Percentiles rank a stretch among this genome's conserved stretches.
Conservation (phyloP, 2,329 filamentous ascomycete genomes). For the Cladophialophora chaetospira region DNA sequence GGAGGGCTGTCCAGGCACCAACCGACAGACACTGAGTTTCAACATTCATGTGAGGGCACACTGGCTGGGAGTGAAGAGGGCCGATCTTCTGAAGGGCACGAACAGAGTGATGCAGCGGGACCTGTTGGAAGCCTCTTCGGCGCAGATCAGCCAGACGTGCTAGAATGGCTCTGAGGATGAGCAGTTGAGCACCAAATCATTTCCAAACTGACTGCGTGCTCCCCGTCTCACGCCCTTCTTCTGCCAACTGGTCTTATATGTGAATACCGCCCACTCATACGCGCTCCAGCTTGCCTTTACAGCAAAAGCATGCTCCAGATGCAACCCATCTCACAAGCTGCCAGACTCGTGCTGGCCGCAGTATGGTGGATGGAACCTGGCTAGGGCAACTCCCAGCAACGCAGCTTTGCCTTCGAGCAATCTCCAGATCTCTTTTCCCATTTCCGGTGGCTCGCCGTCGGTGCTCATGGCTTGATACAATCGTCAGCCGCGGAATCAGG, state of each 20-base stretch:
- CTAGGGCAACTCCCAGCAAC: background rate
- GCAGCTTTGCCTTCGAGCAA: background rate
- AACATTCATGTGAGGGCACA: no score
- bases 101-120: no score
- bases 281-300: background rate
- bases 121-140: background rate
- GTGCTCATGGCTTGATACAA: no score
- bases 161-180: background rate
- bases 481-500: no score
- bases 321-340: background rate
- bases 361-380: background rate
- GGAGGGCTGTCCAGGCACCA: no score
- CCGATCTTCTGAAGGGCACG: no score
- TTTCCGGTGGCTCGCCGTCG: background rate
- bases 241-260: background rate
- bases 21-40: no score
- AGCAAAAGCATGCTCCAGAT: background rate
- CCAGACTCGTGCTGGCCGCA: background rate
- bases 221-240: background rate
- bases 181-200: background rate
- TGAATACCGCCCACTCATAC: background rate
- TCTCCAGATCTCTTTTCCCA: background rate
- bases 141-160: background rate
- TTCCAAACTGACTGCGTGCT: background rate
- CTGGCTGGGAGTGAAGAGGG: no score